Evolutionary conservation across 1,139 yeast genomes (phyloP), one percentile per base, ranked within the genome.

Genomic region (Blastobotrys elegans): DNA sequence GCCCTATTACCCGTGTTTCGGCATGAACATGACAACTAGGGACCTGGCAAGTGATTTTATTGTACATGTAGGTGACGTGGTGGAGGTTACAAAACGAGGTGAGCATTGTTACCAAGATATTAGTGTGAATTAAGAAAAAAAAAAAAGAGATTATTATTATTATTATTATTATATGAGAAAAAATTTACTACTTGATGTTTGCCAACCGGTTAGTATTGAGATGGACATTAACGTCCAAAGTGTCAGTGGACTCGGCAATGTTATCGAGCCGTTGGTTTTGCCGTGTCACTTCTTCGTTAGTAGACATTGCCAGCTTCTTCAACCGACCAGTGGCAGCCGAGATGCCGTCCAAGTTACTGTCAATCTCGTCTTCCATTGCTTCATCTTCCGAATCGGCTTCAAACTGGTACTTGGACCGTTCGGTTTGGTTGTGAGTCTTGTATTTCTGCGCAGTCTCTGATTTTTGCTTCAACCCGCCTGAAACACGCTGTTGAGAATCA

Each of bases 301-400:
- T 72, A 10, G 79, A 68, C 51, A 71, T 49, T 1, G 84, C 83
- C 47, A 80, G 65, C 41, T 68, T 70, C 56, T 72, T 74, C 54
- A 80, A 67, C 38, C 83, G 68, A 4, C 70, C 66, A 32, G 80
- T 68, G 3, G 77, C 73, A 29, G 69, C 68, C 29, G 69, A 65
- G 43, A 80, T 70, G 44, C 75, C 77, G 53, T 75, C 77, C 53
- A 79, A 61, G 53, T 79, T 78, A 51, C 69, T 66, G 52, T 77
- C 81, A 49, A 80, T 74, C 61, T 78, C 84, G 44, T 72, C 64
- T 54, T 80, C 84, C 66, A 79, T 68, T 51, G 74, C 80, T 55
- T 78, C 82, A 60, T 80, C 85, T 56, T 79, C 84, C 37, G 73
- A 73, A 57, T 79, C 83, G 22, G 72, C 76, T 55, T 79, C 84